Base-by-base conservation (phyloP, 108 stramenopile species). In the Pinguiococcus pyrenoidosus region DNA sequence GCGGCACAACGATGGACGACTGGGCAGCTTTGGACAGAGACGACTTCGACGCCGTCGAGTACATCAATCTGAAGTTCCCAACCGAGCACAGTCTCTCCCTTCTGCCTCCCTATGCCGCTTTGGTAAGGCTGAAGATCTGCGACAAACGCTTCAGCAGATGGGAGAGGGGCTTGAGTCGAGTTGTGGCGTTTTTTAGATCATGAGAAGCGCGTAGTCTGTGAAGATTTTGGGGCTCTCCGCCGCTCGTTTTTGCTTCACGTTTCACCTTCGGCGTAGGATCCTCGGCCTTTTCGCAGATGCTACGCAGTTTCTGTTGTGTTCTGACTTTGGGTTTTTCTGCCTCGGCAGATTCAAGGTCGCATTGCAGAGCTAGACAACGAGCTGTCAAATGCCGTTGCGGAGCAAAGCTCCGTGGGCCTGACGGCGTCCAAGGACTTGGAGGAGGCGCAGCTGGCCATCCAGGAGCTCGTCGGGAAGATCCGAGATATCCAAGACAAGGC, bases 21-120 rank as follows among this genome's bases (percentile, higher is more conserved):
- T n/a, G n/a, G n/a, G n/a, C n/a, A n/a, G n/a, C n/a, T n/a, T n/a
- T n/a, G n/a, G n/a, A n/a, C n/a, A n/a, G n/a, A n/a, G n/a, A 40
- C 5, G 71, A 74, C 22, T 75, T 75, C 26, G 69, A 75, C 10
- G 62, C 67, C 2, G 44, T 72, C 29, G 68, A 56, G 16, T 74
- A 57, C 41, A 62, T 75, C 32, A 75, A 75, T 48, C 50, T 66
- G 29, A 54, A 51, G 6, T 75, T 75, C 14, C 74, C 68, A 7
- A 66, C 74, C 8, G 74, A 72, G 29, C 36, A 68, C 14, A 59
- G 28, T 39, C 14, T 16, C 38, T 39, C 38, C 14, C 0, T 39
- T 17, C 39, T 1, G 17, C 18, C 18, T 0, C 5, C 39, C 39
- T 1, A 20, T 20, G 2, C 6, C 21, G 16, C 39, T 17, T 40